Conservation (phyloP, 2,329 filamentous ascomycete genomes). For the Aspergillus amoenus region DNA sequence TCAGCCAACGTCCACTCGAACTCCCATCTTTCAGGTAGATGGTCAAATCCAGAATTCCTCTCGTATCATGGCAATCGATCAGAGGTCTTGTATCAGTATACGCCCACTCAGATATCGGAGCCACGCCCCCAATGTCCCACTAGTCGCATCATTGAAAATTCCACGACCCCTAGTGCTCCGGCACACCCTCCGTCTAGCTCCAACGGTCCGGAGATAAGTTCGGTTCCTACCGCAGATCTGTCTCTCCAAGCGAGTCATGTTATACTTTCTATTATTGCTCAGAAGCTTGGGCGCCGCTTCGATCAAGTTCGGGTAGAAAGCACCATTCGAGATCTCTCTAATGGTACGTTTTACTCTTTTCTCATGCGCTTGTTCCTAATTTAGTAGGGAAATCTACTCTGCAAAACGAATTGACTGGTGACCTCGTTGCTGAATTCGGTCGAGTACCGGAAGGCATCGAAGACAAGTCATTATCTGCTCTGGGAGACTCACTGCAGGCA, state of each 20-base stretch:
- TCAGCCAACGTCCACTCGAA: slow-evolving; percentile 28
- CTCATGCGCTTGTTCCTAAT: slow-evolving; percentile 1
- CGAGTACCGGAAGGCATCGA: slow-evolving; percentile 41
- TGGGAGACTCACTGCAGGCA: slow-evolving; percentile 31
- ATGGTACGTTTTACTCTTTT: slow-evolving; percentile 5
- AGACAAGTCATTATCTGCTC: slow-evolving; percentile 35
- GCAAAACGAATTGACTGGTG: slow-evolving; percentile 48
- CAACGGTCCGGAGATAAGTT: not conserved
- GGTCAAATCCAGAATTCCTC: slow-evolving; percentile 26
- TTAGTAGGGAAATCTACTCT: slow-evolving; percentile 42
- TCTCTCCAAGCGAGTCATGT: slow-evolving; percentile 15
- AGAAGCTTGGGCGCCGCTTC: slow-evolving; percentile 19
- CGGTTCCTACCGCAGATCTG: slow-evolving; percentile 5
- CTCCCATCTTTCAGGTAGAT: slow-evolving; percentile 20
- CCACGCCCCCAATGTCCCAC: not conserved
- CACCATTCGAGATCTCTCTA: slow-evolving; percentile 34
- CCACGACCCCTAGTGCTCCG: not conserved
- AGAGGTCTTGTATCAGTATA: slow-evolving; percentile 16
- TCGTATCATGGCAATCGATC: slow-evolving; percentile 17
- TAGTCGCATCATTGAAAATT: not conserved
- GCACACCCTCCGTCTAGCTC: not conserved
- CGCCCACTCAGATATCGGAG: not conserved
- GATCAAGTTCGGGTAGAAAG: slow-evolving; percentile 21
- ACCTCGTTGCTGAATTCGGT: slow-evolving; percentile 44
- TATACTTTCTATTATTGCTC: slow-evolving; percentile 16